These are phyloP conservation scores for Chrysosporium queenslandicum DNA, from an alignment of 2,329 filamentous ascomycete genomes.

Conservation along the genomic window DNA sequence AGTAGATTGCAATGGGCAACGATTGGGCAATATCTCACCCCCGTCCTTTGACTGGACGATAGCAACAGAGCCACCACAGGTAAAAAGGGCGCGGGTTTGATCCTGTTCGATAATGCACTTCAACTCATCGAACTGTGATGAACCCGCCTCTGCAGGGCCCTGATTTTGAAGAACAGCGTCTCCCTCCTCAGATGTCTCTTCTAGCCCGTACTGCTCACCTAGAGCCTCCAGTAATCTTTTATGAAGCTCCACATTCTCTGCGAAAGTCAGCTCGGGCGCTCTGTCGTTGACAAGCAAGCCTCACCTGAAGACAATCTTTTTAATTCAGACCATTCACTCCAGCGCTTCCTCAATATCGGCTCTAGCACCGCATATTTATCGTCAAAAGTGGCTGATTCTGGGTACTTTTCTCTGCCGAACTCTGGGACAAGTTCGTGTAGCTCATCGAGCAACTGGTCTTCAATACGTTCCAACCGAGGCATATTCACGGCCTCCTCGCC, in stretches of 20 bases:
- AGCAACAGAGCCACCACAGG: slow-evolving; percentile 17
- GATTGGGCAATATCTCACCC: slow-evolving; percentile 4
- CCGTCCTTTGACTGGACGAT: not conserved
- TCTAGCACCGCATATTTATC: not conserved
- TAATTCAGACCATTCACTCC: not conserved
- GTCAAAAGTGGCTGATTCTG: not conserved
- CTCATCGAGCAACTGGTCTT: not conserved
- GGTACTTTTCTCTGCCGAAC: not conserved
- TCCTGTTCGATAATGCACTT: slow-evolving; percentile 11
- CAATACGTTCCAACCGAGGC: not conserved
- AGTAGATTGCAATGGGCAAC: slow-evolving; percentile 15
- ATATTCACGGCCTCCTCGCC: not conserved
- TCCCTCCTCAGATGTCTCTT: not conserved
- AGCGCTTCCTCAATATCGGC: not conserved
- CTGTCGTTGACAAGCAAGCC: not conserved
- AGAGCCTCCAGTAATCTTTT: not conserved
- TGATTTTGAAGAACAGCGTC: too few relatives aligned
- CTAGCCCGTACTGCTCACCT: not conserved
- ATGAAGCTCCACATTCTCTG: not conserved
- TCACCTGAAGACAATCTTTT: not conserved
- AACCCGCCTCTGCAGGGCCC: too few relatives aligned
- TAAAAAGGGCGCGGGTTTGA: slow-evolving; percentile 11
- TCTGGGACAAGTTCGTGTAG: slow-evolving; percentile 10
- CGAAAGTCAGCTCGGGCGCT: not conserved
- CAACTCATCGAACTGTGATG: slow-evolving; percentile 7